Evolutionary conservation across 768 basidiomycete genomes (phyloP).

Genomic region (Dioszegia crocea): DNA sequence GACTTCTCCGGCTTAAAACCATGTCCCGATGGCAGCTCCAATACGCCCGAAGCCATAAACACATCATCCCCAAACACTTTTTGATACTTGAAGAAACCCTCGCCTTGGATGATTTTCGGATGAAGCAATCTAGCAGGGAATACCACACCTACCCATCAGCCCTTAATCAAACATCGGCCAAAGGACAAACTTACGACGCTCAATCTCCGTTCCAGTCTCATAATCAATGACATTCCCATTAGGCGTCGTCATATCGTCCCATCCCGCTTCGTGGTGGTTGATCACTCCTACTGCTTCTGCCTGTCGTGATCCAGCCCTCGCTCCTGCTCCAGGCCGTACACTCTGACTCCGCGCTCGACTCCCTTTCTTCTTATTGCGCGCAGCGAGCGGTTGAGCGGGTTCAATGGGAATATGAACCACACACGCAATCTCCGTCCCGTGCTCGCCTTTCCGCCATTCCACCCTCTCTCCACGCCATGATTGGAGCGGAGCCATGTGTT

Average conservation of each 20-base stretch:
- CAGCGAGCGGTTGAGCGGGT: constrained; percentile 54
- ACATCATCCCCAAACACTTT: constrained; percentile 87
- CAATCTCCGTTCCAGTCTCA: constrained; percentile 59
- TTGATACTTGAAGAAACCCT: constrained; percentile 75
- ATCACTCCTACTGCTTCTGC: too few species aligned
- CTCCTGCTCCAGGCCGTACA: constrained; percentile 7
- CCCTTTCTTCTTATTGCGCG: constrained; percentile 14
- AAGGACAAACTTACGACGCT: constrained; percentile 72
- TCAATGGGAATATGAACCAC: constrained; percentile 61
- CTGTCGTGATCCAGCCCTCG: constrained; percentile 13
- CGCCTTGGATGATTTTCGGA: constrained; percentile 58
- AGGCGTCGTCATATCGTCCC: constrained; percentile 74
- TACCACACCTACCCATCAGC: constrained; percentile 61
- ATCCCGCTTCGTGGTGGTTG: constrained; percentile 58
- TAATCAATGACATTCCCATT: constrained; percentile 68
- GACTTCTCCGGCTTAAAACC: constrained; percentile 81
- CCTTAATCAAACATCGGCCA: background rate
- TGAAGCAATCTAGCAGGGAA: constrained; percentile 68
- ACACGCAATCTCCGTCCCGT: constrained; percentile 61
- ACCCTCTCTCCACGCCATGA: constrained; percentile 92
- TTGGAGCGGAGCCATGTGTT: constrained; percentile 69
- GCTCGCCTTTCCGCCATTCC: constrained; percentile 65
- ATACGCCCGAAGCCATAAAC: constrained; percentile 84
- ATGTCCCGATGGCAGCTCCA: constrained; percentile 67
- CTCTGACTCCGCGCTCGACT: constrained; percentile 19